Conservation (phyloP, 345 rosid species). For the Salix dunnii region DNA sequence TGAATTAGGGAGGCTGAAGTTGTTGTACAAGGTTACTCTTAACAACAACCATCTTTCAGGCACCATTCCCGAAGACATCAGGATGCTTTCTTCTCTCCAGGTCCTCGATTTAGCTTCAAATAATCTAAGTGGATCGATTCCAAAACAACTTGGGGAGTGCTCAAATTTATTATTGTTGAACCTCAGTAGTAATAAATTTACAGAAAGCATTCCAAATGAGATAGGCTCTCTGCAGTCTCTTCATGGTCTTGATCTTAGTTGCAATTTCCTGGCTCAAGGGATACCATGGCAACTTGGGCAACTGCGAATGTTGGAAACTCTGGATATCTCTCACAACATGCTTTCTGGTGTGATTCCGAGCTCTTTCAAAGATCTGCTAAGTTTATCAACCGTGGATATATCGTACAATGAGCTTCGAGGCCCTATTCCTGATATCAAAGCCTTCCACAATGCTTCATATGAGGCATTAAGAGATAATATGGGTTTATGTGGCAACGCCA, state of each 20-base stretch:
- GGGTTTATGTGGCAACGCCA: no score
- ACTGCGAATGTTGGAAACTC: no score
- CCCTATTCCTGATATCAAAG: no score
- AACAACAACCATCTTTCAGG: conserved; percentile 1
- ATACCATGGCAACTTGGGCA: conserved; percentile 5
- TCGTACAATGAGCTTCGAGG: no score
- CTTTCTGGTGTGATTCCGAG: conserved; percentile 1
- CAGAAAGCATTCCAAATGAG: conserved; percentile 1
- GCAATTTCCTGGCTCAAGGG: not conserved
- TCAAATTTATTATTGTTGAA: not conserved
- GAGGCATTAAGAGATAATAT: no score
- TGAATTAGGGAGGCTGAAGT: not conserved
- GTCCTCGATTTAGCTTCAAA: not conserved
- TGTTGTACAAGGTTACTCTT: not conserved
- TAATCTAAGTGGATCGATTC: conserved; percentile 5
- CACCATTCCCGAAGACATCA: not conserved
- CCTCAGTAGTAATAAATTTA: not conserved
- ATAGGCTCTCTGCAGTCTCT: not conserved
- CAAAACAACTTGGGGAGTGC: conserved; percentile 4
- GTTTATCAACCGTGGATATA: no score
- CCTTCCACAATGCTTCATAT: no score
- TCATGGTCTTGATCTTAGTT: not conserved
- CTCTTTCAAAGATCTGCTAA: not conserved
- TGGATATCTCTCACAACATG: not conserved
- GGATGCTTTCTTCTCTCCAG: no score